Evolutionary conservation across 495 filamentous ascomycete species (phyloP).

Genomic region (Penicillium argentinense): DNA sequence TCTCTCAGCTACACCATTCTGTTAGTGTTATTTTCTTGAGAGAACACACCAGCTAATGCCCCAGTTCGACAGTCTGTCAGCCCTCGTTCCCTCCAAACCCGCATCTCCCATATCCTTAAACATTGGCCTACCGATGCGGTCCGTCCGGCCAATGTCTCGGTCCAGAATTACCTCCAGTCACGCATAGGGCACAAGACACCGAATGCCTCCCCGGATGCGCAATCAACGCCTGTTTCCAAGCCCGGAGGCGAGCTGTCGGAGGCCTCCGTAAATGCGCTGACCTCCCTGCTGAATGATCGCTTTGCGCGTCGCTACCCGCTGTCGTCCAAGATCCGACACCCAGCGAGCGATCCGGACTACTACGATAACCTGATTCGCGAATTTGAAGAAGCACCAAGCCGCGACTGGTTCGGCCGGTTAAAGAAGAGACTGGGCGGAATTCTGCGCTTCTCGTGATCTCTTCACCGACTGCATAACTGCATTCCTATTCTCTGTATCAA

Average conservation of each 20-base stretch:
- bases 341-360: conserved; percentile 72
- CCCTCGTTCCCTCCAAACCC: conserved; percentile 58
- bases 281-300: conserved; percentile 70
- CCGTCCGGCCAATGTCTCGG: conserved; percentile 69
- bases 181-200: conserved; percentile 48
- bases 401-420: conserved; percentile 57
- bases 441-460: conserved; percentile 53
- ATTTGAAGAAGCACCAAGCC: conserved; percentile 66
- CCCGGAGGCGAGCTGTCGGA: conserved; percentile 43
- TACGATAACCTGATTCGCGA: conserved; percentile 73
- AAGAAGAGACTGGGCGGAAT: conserved; percentile 62
- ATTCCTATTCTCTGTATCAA: conserved; percentile 12
- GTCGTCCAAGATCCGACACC: conserved; percentile 58
- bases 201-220: conserved; percentile 13
- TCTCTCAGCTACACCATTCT: too few relatives aligned
- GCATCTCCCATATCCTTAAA: conserved; percentile 53
- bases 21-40: neutral
- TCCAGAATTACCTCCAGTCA: conserved; percentile 66
- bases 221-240: conserved; percentile 18
- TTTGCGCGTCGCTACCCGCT: conserved; percentile 71
- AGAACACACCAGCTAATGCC: too few relatives aligned
- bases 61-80: conserved; percentile 34
- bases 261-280: conserved; percentile 70
- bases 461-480: neutral
- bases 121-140: conserved; percentile 79